Evolutionary conservation across 192 early-diverging fungal species (phyloP).

Genomic region (Mortierella alpina): DNA sequence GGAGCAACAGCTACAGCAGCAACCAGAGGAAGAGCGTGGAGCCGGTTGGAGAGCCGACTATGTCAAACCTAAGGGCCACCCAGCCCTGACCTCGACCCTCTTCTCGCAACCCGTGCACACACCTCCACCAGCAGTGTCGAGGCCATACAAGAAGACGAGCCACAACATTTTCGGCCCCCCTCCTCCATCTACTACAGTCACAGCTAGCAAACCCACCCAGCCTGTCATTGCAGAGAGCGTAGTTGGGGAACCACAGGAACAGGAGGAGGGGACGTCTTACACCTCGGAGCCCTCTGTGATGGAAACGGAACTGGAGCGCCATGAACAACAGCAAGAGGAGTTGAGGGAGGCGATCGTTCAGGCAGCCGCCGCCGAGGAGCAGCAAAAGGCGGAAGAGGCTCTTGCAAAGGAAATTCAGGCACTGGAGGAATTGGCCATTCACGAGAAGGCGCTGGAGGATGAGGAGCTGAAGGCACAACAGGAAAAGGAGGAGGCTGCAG

Average conservation of each 20-base stretch:
- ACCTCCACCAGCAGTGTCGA: neutral
- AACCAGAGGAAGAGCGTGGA: constrained; percentile 23
- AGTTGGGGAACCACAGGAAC: neutral
- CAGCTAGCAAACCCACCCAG: no score
- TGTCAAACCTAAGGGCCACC: constrained; percentile 51
- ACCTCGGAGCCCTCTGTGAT: constrained; percentile 21
- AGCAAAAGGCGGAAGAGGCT: neutral
- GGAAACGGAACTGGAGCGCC: constrained; percentile 27
- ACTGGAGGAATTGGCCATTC: constrained; percentile 5
- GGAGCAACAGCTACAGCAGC: constrained; percentile 4
- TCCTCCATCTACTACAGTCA: no score
- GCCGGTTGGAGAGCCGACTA: constrained; percentile 46
- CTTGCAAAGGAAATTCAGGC: constrained; percentile 17
- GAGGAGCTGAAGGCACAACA: constrained; percentile 12
- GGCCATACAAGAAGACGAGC: constrained; percentile 39
- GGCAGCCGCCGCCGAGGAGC: neutral
- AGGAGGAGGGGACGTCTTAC: neutral
- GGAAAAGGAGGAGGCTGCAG: neutral
- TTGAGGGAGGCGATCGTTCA: constrained; percentile 1
- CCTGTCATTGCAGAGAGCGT: neutral
- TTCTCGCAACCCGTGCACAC: neutral
- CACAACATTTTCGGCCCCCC: constrained; percentile 48
- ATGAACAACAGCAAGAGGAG: constrained; percentile 17
- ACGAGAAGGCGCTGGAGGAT: neutral
- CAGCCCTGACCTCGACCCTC: constrained; percentile 39